Evolutionary conservation across 176 grass and related monocot genomes (phyloP), one percentile per base, ranked within the genome.

Genomic region (Areca catechu): DNA sequence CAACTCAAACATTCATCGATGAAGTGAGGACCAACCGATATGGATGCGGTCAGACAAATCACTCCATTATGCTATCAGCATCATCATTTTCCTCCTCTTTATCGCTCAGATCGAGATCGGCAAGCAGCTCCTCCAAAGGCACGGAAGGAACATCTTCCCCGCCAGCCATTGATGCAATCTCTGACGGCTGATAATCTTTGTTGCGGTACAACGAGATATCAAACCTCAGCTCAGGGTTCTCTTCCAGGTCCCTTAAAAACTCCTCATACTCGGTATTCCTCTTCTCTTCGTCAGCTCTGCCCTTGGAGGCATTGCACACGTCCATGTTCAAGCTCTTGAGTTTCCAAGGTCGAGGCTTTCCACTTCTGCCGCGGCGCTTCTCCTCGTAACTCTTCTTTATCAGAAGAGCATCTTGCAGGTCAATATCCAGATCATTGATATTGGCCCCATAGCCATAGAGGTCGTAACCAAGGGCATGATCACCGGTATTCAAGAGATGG

Each of bases 381-480:
- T 90, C 89, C 54, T 84, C 71, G 0, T 82, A 96, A 73, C 92
- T 96, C 83, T 96, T 96, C 86, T 90, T 96, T 56, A 96, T 74
- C 54, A 96, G 83, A 69, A 96, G 2, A 3, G 70, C 83, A 49
- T 96, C 92, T 19, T 86, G 92, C 54, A 96, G 65, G 58, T 96
- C 83, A 60, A 90, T 76, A 7, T 43, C 34, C 10, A 9, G 65
- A 69, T 96, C 83, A 27, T 87, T 87, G 48, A 60, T 66, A 50
- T 96, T 90, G 5, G 83, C 91, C 0, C 76, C 63, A 20, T 81
- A 87, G 19, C 76, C 63, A 20, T 81, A 87, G 19, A 96, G 69
- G 76, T 96, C 91, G 56, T 96, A 96, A 3, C 91, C 91, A 20
- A 90, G 79, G n/a, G 91, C 91, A 68, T 77, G 74, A 54, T 96